These are phyloP conservation scores for Syzygium grande DNA, from an alignment of 345 rosid genomes.

Conservation along the genomic window DNA sequence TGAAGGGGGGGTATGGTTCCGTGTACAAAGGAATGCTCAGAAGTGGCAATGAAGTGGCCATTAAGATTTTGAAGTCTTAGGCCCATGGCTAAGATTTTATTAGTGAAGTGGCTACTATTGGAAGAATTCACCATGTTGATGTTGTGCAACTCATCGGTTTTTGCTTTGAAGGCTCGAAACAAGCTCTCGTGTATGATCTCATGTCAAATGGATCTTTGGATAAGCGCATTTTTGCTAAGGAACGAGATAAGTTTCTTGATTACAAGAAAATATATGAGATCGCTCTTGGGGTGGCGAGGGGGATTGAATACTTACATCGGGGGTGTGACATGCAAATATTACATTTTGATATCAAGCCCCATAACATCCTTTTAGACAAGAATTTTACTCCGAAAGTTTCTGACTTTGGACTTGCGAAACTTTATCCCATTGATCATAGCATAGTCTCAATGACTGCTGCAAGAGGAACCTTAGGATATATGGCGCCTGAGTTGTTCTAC, in stretches of 20 bases:
- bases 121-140: neutral
- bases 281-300: neutral
- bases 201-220: neutral
- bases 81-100: neutral
- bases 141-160: neutral
- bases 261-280: neutral
- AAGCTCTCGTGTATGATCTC: neutral
- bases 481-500: neutral
- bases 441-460: neutral
- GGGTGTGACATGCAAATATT: neutral
- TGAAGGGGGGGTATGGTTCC: accelerated
- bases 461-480: neutral
- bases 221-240: neutral
- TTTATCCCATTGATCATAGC: neutral
- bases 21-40: accelerated
- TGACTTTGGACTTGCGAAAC: neutral
- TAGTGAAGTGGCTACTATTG: neutral
- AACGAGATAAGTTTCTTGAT: neutral
- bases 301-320: neutral
- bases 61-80: neutral
- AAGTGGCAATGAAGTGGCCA: neutral
- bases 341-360: neutral
- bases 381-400: neutral
- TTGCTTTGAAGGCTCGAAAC: neutral
- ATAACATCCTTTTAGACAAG: neutral